Conservation (phyloP, 2,329 filamentous ascomycete species). For the Alternaria sp. region DNA sequence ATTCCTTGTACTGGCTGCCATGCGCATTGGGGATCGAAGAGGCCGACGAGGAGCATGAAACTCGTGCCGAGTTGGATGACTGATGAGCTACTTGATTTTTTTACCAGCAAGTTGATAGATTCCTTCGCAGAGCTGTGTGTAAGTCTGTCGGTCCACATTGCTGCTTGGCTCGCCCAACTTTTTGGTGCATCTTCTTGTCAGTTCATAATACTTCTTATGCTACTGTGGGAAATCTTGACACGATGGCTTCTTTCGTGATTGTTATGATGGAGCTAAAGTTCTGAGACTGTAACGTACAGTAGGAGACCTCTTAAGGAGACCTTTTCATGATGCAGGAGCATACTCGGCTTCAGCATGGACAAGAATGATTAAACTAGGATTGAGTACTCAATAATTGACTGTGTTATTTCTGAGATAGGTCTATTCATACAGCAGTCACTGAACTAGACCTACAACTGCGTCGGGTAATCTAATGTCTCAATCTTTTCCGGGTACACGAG, state of each 20-base stretch:
- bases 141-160: neutral
- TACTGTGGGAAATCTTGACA: neutral
- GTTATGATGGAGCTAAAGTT: too few species aligned
- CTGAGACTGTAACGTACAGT: too few species aligned
- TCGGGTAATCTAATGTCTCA: constrained; percentile 58
- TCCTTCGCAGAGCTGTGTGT: too few species aligned
- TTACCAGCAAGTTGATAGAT: too few species aligned
- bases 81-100: too few species aligned
- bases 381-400: neutral
- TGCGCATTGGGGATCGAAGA: too few species aligned
- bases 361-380: neutral
- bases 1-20: too few species aligned
- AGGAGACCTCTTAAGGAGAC: neutral
- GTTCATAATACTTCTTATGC: neutral
- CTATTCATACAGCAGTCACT: neutral
- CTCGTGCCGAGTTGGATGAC: too few species aligned
- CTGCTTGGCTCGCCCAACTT: neutral
- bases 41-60: too few species aligned
- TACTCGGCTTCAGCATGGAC: neutral
- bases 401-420: neutral
- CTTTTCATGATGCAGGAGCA: neutral
- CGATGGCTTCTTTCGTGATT: too few species aligned
- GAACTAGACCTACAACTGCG: constrained; percentile 30
- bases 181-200: neutral
- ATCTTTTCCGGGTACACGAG: constrained; percentile 72